phyloP scores from a whole-genome alignment of 176 grass and related monocot genomes.

The Canna indica region DNA sequence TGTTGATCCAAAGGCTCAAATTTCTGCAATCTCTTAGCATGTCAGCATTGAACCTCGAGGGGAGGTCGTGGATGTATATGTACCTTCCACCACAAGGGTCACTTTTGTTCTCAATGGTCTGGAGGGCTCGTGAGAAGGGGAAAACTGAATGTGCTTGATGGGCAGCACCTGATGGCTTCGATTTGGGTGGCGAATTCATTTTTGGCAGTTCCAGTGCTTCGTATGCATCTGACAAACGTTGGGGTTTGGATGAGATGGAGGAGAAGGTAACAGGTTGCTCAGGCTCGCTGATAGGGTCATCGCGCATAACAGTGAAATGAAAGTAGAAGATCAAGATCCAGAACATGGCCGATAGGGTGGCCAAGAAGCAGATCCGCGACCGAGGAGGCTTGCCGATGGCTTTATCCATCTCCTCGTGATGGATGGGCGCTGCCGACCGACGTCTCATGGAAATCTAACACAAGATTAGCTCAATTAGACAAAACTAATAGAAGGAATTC shows the following conservation, averaged over 20 bases:
- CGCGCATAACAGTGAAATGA: conserved; percentile 60
- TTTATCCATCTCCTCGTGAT: conserved; percentile 66
- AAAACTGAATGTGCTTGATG: conserved; percentile 26
- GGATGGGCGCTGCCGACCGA: conserved; percentile 32
- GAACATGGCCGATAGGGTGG: conserved; percentile 64
- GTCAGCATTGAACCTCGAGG: conserved; percentile 84
- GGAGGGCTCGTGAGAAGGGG: conserved; percentile 65
- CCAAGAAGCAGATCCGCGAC: conserved; percentile 77
- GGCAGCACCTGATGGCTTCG: not conserved
- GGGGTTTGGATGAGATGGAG: conserved; percentile 10
- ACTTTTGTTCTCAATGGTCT: conserved; percentile 56
- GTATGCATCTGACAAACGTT: not conserved
- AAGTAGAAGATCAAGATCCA: conserved; percentile 95
- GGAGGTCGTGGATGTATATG: conserved; percentile 91
- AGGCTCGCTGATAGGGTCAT: conserved; percentile 17
- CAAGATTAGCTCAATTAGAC: not conserved
- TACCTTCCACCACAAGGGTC: conserved; percentile 93
- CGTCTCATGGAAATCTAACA: conserved; percentile 49
- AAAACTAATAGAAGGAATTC: not conserved
- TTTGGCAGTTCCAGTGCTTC: not conserved
- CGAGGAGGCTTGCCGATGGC: conserved; percentile 39
- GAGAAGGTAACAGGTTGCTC: conserved; percentile 21
- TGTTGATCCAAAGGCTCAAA: conserved; percentile 82
- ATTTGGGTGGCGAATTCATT: not conserved
- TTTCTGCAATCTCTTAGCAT: conserved; percentile 77